phyloP scores from a whole-genome alignment of 1,284 basidiomycete species.

The Cystobasidium sp. region DNA sequence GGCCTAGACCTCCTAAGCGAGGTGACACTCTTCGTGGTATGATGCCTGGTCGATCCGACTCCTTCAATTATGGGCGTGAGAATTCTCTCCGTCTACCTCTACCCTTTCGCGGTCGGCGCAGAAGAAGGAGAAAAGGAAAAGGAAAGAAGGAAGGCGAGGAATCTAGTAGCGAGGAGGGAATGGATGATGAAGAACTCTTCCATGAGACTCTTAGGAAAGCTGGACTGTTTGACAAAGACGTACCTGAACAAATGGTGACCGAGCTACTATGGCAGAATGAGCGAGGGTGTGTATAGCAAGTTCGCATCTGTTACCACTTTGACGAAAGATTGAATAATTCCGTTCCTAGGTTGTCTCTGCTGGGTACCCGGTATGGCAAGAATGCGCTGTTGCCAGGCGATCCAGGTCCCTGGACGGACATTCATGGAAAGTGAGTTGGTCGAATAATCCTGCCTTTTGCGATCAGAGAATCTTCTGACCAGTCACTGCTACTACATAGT shows the following conservation, averaged over 20 bases:
- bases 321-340: neutral
- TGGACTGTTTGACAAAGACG: constrained; percentile 27
- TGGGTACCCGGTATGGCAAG: constrained; percentile 25
- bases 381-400: constrained; percentile 29
- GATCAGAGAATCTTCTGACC: neutral
- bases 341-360: constrained; percentile 3
- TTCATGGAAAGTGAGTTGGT: constrained; percentile 12
- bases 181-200: constrained; percentile 29
- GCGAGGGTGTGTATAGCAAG: constrained; percentile 2
- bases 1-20: constrained; percentile 1
- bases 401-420: constrained; percentile 18
- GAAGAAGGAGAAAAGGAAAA: constrained; percentile 15
- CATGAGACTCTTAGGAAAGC: constrained; percentile 13
- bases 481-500: neutral
- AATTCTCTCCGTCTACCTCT: constrained; percentile 3
- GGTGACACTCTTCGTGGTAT: neutral
- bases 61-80: neutral
- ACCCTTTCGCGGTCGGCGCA: neutral
- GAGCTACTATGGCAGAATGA: constrained; percentile 36
- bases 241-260: constrained; percentile 20
- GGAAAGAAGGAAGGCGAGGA: neutral
- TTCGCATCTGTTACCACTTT: neutral
- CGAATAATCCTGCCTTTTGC: neutral
- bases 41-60: neutral
- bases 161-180: constrained; percentile 7